These are phyloP conservation scores for Kockiozyma suomiensis DNA, from an alignment of 805 yeast species.

Conservation along the genomic window DNA sequence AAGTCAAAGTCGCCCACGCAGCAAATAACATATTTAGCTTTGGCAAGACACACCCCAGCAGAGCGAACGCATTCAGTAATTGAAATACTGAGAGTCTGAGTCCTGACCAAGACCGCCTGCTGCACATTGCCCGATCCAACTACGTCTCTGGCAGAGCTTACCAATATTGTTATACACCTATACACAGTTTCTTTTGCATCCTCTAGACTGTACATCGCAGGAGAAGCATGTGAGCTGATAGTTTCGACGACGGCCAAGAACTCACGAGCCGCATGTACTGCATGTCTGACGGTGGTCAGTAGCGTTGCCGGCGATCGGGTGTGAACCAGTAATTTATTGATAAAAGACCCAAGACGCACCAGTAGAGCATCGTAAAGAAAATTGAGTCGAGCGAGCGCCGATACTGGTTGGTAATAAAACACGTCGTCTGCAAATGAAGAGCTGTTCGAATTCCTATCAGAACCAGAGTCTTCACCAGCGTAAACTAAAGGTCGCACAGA, in stretches of 20 bases:
- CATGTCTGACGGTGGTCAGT: slow-evolving; percentile 43
- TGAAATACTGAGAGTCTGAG: slow-evolving; percentile 20
- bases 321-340: slow-evolving; percentile 37
- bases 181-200: slow-evolving; percentile 42
- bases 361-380: slow-evolving; percentile 43
- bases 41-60: slow-evolving; percentile 43
- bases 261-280: slow-evolving; percentile 47
- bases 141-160: slow-evolving; percentile 44
- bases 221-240: slow-evolving; percentile 36
- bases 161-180: slow-evolving; percentile 42
- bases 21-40: slow-evolving; percentile 37
- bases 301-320: slow-evolving; percentile 33
- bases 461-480: neutral
- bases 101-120: slow-evolving; percentile 4
- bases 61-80: slow-evolving; percentile 43
- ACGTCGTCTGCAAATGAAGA: neutral
- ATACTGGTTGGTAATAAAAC: slow-evolving; percentile 18
- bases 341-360: slow-evolving; percentile 42
- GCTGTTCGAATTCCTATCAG: neutral
- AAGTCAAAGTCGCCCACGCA: slow-evolving; percentile 40
- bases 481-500: neutral
- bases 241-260: slow-evolving; percentile 44
- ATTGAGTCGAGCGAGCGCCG: slow-evolving; percentile 42
- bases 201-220: slow-evolving; percentile 40
- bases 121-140: slow-evolving; percentile 35